phyloP scores from a whole-genome alignment of 106 monocot species.

The Dactylorhiza incarnata region DNA sequence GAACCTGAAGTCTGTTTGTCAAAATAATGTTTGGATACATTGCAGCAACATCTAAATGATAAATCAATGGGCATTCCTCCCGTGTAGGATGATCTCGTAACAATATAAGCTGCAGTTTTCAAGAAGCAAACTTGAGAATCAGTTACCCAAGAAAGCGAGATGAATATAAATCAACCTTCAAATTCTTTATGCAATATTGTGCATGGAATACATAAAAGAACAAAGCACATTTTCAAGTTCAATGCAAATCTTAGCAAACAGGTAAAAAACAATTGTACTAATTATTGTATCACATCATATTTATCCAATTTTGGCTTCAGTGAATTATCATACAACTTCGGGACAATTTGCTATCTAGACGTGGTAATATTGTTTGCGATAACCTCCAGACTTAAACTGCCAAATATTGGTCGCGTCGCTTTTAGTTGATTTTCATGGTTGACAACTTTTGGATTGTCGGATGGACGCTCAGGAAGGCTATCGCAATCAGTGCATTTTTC shows the following conservation, averaged over 20 bases:
- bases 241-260: neutral
- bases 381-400: no score
- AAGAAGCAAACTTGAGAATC: neutral
- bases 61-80: conserved; percentile 87
- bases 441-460: no score
- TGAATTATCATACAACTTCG: no score
- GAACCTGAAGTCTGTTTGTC: conserved; percentile 97
- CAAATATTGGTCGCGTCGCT: no score
- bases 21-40: conserved; percentile 99
- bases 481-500: no score
- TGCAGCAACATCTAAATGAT: conserved; percentile 99
- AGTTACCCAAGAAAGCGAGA: neutral
- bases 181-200: neutral
- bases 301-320: no score
- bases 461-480: no score
- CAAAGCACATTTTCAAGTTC: neutral
- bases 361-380: no score
- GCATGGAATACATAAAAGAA: neutral
- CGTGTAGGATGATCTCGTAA: conserved; percentile 67
- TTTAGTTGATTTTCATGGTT: no score
- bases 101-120: conserved; percentile 49
- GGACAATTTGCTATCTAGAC: no score
- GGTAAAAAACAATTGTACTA: no score
- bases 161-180: neutral
- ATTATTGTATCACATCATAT: no score